Conservation (phyloP, 768 basidiomycete species). For the Chalciporus pseudorubinellus region DNA sequence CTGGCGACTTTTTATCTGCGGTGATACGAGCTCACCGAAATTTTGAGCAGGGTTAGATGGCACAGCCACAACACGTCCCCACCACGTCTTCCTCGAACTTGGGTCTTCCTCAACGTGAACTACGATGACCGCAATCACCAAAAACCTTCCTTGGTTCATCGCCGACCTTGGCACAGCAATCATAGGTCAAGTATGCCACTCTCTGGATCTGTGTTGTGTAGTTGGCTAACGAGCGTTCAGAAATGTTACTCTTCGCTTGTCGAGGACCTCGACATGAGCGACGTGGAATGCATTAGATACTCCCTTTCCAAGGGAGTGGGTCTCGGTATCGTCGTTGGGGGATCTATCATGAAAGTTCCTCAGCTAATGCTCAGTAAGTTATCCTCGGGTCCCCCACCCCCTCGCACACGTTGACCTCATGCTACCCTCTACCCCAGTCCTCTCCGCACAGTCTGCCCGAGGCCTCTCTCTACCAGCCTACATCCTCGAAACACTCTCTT, state of each 20-base stretch:
- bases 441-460: conserved; percentile 70
- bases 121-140: conserved; percentile 74
- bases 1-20: conserved; percentile 24
- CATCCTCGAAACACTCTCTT: conserved; percentile 85
- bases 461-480: conserved; percentile 88
- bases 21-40: conserved; percentile 7
- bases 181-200: conserved; percentile 64
- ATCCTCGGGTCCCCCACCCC: background rate
- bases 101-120: conserved; percentile 4
- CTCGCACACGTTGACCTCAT: background rate
- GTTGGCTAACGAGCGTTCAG: conserved; percentile 38
- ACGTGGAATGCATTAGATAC: conserved; percentile 86
- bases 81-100: conserved; percentile 5
- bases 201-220: background rate
- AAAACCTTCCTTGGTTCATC: conserved; percentile 83
- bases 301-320: conserved; percentile 91
- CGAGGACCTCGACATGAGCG: conserved; percentile 74
- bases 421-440: conserved; percentile 44
- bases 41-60: conserved; percentile 11
- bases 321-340: conserved; percentile 87
- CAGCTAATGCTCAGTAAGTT: conserved; percentile 81
- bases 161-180: conserved; percentile 78
- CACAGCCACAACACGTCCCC: conserved; percentile 23
- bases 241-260: conserved; percentile 90
- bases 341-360: conserved; percentile 94